Evolutionary conservation across 225 moss, liverwort and hornwort genomes (phyloP), one percentile per base, ranked within the genome.

Genomic region (Asterella californica): DNA sequence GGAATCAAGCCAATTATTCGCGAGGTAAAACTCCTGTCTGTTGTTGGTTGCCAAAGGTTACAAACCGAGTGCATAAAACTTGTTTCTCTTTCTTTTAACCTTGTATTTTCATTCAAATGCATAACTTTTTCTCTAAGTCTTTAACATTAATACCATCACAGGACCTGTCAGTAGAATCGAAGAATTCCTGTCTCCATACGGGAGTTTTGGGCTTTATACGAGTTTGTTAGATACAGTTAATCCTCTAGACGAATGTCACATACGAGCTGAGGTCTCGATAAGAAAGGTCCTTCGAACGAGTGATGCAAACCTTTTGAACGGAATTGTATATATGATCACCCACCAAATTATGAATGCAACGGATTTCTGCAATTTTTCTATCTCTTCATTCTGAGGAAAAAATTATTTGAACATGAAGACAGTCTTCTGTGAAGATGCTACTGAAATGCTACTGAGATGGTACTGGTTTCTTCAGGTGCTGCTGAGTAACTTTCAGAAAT

Each of bases 1-100:
- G 92, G 92, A 70, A 86, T 97, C 2, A 97, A 94, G 71, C 93
- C 92, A 5, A 87, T 91, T 72, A 80, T 97, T 75, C 90, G 85
- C 27, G 97, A 97, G 94, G 94, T 97, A 42, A 12, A 2, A 0
- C 30, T 61, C 27, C 8, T 77, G 14, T n/a, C 61, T 63, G 4
- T 29, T 63, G 5, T 17, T 30, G 9, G 27, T 9, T 2, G 0
- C 37, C 61, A n/a, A 62, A 30, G 7, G 17, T 34, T 2, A 27
- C 65, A n/a, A n/a, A n/a, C 11, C 29, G 12, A 65, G 65, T 4
- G 10, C 11, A 18, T 32, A 30, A 1, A 9, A 62, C 38, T 42
- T 33, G 24, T 70, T 38, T 45, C 1, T 18, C 8, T 38, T 24
- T 38, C 29, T 29, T 64, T 57, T 57, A 0, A 57, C 4, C 42